Evolutionary conservation across 2,329 filamentous ascomycete genomes (phyloP).

Genomic region (Cladosporium austrohemisphaericum): DNA sequence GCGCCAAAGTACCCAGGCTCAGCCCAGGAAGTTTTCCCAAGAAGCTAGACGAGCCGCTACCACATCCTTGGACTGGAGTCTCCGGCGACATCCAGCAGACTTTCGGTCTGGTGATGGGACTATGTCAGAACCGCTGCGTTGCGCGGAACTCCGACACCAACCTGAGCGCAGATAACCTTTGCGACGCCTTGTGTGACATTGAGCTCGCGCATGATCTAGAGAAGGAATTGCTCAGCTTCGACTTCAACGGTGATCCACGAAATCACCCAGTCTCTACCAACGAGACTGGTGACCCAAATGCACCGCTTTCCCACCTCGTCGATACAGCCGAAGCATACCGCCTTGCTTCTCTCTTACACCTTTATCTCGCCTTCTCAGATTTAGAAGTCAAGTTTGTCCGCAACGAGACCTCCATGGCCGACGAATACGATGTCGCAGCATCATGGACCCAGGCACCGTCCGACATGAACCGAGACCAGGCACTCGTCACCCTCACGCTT

Average conservation of each 20-base stretch:
- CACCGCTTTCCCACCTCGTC: slow-evolving; percentile 16
- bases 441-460: background rate
- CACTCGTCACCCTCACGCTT: slow-evolving; percentile 5
- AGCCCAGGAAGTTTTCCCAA: background rate
- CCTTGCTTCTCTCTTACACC: slow-evolving; percentile 14
- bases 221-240: slow-evolving; percentile 11
- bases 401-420: background rate
- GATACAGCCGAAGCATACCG: slow-evolving; percentile 17
- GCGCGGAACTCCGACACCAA: background rate
- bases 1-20: background rate
- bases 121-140: slow-evolving; percentile 14
- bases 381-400: background rate
- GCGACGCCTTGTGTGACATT: slow-evolving; percentile 15
- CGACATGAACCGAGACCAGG: background rate
- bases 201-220: slow-evolving; percentile 17
- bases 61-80: slow-evolving; percentile 17
- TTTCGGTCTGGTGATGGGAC: slow-evolving; percentile 15
- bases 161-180: slow-evolving; percentile 9
- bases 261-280: background rate
- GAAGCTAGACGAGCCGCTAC: background rate
- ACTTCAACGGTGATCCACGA: slow-evolving; percentile 3
- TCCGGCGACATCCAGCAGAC: slow-evolving; percentile 15
- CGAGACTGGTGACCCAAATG: slow-evolving; percentile 15
- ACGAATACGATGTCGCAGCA: background rate
- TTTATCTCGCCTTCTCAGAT: slow-evolving; percentile 18